Evolutionary conservation across 2,329 filamentous ascomycete genomes (phyloP), one percentile per base, ranked within the genome.

Genomic region (Fusarium sororula): DNA sequence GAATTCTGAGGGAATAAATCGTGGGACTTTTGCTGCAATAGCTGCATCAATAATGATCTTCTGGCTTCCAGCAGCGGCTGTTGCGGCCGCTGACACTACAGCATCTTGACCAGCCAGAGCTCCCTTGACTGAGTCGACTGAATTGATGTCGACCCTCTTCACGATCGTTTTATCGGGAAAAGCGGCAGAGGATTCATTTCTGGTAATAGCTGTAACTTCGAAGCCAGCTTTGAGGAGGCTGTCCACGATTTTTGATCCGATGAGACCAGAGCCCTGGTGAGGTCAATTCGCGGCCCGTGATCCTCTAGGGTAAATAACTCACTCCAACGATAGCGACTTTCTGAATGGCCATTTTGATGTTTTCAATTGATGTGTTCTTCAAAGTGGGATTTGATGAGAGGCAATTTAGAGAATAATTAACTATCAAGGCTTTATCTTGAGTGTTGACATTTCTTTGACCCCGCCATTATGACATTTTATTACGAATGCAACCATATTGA

Each of bases 321-420:
- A 68, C 66, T 22, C 66, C 64, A 3, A 63, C 38, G 3, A 68
- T 42, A 11, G 64, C 66, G 9, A 68, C 64, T 20, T 45, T 68
- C 17, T 55, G 37, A 13, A 68, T 39, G 20, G 42, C 12, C 66
- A 68, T 68, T 15, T 24, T 42, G 1, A 22, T 38, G n/a, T 13
- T 32, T 3, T 42, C 1, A n/a, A 15, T 42, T 1, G 11, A 42
- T 12, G 1, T 4, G 8, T 15, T 6, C 24, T 28, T 39, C 1
- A 10, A 14, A 9, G 2, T 0, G 2, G 5, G 6, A 15, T 6
- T n/a, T 37, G 13, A 30, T 22, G 12, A 28, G 18, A 24, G 6
- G 5, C 2, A 2, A 22, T 11, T 24, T 4, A 1, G 1, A 18
- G 11, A 38, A 1, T 20, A 0, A 17, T 10, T 38, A 1, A n/a